Conservation (phyloP, 2,329 filamentous ascomycete genomes). For the Bisporella sp. region DNA sequence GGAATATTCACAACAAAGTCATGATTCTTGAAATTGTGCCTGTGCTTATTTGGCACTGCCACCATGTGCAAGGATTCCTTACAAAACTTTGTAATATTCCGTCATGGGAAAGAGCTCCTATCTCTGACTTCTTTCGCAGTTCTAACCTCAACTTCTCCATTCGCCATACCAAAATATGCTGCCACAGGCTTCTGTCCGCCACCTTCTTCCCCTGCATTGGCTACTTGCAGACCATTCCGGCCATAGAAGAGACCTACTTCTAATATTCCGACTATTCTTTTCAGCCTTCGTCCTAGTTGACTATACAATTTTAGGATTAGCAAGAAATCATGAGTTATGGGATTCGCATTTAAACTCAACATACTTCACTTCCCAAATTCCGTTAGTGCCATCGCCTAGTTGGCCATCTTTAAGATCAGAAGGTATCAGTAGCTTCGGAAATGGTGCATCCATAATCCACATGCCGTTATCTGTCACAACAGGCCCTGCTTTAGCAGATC, state of each 20-base stretch:
- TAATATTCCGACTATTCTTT: constrained; percentile 77
- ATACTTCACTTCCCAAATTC: constrained; percentile 65
- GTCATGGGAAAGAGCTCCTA: too few relatives aligned
- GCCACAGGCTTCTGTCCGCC: constrained; percentile 87
- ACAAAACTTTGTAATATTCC: too few relatives aligned
- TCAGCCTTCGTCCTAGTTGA: constrained; percentile 65
- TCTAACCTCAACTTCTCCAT: constrained; percentile 57
- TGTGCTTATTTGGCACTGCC: too few relatives aligned
- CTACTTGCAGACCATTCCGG: constrained; percentile 65
- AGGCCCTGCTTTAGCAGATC: constrained; percentile 73
- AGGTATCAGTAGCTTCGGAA: constrained; percentile 62
- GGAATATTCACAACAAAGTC: too few relatives aligned
- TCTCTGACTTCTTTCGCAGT: constrained; percentile 28
- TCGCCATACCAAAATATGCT: constrained; percentile 89
- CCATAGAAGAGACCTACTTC: constrained; percentile 91
- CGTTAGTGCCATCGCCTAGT: constrained; percentile 49
- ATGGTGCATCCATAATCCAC: constrained; percentile 89
- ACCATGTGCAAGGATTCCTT: too few relatives aligned
- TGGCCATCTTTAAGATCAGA: constrained; percentile 39
- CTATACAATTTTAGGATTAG: constrained; percentile 27
- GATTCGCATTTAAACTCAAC: too few relatives aligned
- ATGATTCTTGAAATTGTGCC: too few relatives aligned
- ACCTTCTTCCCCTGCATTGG: constrained; percentile 47
- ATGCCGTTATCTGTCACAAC: constrained; percentile 81
- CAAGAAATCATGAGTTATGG: too few relatives aligned